Evolutionary conservation across 495 filamentous ascomycete species (phyloP).

Genomic region (Lindgomyces ingoldianus): DNA sequence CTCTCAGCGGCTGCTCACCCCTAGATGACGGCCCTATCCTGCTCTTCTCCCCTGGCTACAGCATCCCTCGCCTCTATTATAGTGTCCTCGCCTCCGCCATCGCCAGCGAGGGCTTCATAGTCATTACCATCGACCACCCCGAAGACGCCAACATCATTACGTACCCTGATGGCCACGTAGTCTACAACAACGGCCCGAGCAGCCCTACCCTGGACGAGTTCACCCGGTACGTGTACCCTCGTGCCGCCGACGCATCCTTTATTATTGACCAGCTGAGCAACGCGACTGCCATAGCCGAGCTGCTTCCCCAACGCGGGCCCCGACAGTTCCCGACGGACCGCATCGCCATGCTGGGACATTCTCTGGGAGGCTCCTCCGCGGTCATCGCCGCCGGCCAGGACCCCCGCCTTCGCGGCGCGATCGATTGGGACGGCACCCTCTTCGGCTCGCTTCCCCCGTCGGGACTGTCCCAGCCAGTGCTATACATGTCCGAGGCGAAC

Average conservation of each 20-base stretch:
- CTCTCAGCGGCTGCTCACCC: slow-evolving; percentile 31
- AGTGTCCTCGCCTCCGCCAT: slow-evolving; percentile 47
- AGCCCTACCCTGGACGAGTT: slow-evolving; percentile 11
- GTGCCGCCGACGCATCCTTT: slow-evolving; percentile 47
- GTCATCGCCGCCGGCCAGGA: slow-evolving; percentile 49
- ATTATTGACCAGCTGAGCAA: slow-evolving; percentile 46
- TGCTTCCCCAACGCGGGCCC: slow-evolving; percentile 16
- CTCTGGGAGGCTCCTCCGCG: slow-evolving; percentile 55
- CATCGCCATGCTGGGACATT: slow-evolving; percentile 54
- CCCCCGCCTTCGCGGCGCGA: slow-evolving; percentile 47
- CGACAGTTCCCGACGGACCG: slow-evolving; percentile 22
- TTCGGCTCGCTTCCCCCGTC: slow-evolving; percentile 36
- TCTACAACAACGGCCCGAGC: slow-evolving; percentile 32
- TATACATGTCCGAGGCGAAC: slow-evolving; percentile 39
- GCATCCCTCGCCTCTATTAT: slow-evolving; percentile 43
- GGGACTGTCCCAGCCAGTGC: slow-evolving; percentile 42
- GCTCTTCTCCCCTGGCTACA: slow-evolving; percentile 22
- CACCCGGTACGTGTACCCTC: slow-evolving; percentile 32
- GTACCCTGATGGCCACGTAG: slow-evolving; percentile 50
- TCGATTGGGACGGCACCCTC: slow-evolving; percentile 51
- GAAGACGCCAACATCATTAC: slow-evolving; percentile 53
- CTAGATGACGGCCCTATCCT: slow-evolving; percentile 13
- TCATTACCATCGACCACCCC: slow-evolving; percentile 54
- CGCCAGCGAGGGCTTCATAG: slow-evolving; percentile 52
- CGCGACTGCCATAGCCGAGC: slow-evolving; percentile 10